phyloP scores from a whole-genome alignment of 73 alveolate genomes.

The Tetrahymena elliotti region DNA sequence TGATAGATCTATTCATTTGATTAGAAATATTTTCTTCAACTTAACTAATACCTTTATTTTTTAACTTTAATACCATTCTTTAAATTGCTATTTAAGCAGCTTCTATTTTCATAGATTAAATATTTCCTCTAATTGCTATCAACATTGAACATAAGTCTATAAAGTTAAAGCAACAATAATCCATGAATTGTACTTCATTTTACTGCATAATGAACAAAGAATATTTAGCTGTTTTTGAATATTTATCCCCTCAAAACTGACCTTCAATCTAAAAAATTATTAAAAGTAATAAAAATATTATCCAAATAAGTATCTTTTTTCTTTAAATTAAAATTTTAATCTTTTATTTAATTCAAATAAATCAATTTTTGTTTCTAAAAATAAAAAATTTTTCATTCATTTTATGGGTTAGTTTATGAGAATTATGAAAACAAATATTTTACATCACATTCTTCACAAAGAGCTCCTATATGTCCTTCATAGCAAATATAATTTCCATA shows the following conservation, averaged over 20 bases:
- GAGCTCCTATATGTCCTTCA: conserved; percentile 36
- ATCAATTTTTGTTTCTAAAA: too few relatives aligned
- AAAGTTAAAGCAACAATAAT: neutral
- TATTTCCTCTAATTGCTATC: neutral
- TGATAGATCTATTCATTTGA: neutral
- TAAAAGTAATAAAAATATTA: too few relatives aligned
- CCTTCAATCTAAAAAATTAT: neutral
- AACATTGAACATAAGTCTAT: conserved; percentile 16
- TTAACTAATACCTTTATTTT: neutral
- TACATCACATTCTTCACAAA: conserved; percentile 34
- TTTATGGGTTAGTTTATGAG: neutral
- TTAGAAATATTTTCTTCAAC: neutral
- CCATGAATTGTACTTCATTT: neutral
- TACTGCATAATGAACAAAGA: conserved; percentile 5
- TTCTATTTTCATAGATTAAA: neutral
- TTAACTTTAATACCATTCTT: neutral
- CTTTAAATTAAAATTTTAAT: too few relatives aligned
- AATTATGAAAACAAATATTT: neutral
- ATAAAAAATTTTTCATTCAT: too few relatives aligned
- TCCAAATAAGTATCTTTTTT: too few relatives aligned
- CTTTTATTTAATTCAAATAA: too few relatives aligned
- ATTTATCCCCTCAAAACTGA: neutral
- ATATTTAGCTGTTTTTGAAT: conserved; percentile 8
- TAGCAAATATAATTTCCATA: conserved; percentile 9
- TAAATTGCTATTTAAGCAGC: neutral